phyloP scores from a whole-genome alignment of 2,329 filamentous ascomycete genomes.

The Tothia fuscella region DNA sequence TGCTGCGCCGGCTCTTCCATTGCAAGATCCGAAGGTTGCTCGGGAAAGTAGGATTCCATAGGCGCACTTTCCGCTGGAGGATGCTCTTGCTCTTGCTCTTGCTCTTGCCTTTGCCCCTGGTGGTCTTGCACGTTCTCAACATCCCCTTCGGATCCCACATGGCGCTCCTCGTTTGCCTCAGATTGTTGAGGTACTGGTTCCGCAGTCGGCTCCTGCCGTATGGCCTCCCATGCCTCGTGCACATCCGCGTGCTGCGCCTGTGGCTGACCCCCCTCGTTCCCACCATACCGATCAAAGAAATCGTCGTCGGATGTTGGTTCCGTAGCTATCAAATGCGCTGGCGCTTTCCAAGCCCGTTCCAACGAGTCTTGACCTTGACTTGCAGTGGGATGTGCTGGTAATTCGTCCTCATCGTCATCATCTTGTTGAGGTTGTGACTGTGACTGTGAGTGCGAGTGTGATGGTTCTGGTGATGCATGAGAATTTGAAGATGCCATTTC shows the following conservation, averaged over 20 bases:
- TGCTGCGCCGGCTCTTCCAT: no score
- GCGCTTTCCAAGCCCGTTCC: not conserved
- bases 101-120: not conserved
- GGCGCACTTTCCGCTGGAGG: conserved; percentile 1
- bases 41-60: no score
- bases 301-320: conserved; percentile 21
- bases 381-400: not conserved
- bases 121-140: not conserved
- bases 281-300: conserved; percentile 23
- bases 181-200: not conserved
- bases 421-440: not conserved
- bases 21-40: no score
- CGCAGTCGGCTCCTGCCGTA: not conserved
- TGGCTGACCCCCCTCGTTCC: not conserved
- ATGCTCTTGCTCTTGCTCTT: not conserved
- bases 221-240: not conserved
- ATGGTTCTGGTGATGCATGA: not conserved
- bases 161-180: not conserved
- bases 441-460: not conserved
- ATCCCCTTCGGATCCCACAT: not conserved
- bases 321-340: conserved; percentile 7
- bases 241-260: conserved; percentile 1
- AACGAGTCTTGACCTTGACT: not conserved
- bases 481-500: not conserved
- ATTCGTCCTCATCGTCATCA: conserved; percentile 2